Evolutionary conservation across 176 grass and related monocot genomes (phyloP).

Genomic region (Carex parvula): DNA sequence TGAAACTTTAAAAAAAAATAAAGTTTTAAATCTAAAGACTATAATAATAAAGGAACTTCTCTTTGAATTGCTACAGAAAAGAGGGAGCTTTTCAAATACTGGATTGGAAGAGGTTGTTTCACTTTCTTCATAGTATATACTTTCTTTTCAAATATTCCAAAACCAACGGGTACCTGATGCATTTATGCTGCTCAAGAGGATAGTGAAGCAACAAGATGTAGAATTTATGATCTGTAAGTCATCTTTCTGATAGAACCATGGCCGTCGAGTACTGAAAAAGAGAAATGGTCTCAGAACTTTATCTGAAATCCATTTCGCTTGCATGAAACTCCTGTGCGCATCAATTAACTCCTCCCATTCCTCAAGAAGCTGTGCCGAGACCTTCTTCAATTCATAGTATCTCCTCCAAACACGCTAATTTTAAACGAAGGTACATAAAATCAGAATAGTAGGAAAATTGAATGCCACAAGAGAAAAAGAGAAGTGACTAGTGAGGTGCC

Average conservation of each 20-base stretch:
- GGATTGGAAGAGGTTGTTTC: neutral
- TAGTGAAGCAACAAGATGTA: constrained; percentile 61
- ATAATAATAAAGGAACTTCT: too few relatives aligned
- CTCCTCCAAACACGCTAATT: constrained; percentile 78
- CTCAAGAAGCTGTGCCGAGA: constrained; percentile 58
- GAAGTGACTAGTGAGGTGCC: constrained; percentile 30
- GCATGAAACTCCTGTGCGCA: constrained; percentile 39
- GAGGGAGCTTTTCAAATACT: neutral
- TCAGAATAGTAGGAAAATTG: constrained; percentile 10
- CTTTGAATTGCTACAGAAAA: too few relatives aligned
- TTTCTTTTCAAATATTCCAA: neutral
- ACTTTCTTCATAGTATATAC: neutral
- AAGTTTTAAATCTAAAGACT: neutral
- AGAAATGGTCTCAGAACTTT: constrained; percentile 83
- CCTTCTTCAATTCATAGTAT: constrained; percentile 44
- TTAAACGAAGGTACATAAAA: constrained; percentile 6
- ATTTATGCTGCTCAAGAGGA: constrained; percentile 79
- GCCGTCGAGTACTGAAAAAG: constrained; percentile 61
- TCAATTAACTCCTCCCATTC: constrained; percentile 63
- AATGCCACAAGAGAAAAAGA: neutral
- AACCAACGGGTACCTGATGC: constrained; percentile 45
- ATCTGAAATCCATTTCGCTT: constrained; percentile 65
- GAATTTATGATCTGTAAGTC: constrained; percentile 42
- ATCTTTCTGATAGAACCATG: constrained; percentile 43
- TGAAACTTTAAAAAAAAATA: neutral